phyloP scores from a whole-genome alignment of 495 filamentous ascomycete species.

The Daldinia concentrica region DNA sequence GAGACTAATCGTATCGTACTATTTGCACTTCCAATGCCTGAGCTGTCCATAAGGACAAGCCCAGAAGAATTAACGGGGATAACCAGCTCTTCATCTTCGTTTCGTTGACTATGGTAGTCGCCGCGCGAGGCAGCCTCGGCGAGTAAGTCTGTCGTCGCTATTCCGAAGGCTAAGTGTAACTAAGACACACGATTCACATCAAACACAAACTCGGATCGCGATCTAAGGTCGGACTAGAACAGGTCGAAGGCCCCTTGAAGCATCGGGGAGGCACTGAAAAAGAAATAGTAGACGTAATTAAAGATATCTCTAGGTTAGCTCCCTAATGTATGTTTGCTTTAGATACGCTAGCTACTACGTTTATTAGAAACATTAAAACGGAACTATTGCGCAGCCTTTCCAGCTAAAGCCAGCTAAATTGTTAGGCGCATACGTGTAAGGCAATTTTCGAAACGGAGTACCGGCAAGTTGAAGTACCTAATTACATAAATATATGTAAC shows the following conservation, averaged over 20 bases:
- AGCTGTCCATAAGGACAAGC: constrained; percentile 64
- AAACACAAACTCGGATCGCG: neutral
- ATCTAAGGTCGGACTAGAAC: neutral
- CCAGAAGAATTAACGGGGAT: constrained; percentile 51
- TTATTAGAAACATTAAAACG: neutral
- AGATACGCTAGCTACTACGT: neutral
- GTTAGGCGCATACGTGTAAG: constrained; percentile 14
- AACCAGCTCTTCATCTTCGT: constrained; percentile 55
- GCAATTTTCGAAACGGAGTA: constrained; percentile 4
- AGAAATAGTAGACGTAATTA: neutral
- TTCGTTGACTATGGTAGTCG: constrained; percentile 28
- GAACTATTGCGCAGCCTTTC: constrained; percentile 2
- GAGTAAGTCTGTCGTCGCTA: constrained; percentile 31
- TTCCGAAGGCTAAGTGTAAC: constrained; percentile 9
- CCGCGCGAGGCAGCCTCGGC: constrained; percentile 47
- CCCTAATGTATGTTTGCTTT: neutral
- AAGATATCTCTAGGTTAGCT: neutral
- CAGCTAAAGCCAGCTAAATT: neutral
- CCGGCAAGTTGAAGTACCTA: neutral
- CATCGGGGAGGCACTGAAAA: constrained; percentile 9
- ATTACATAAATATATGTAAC: neutral
- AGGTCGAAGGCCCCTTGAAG: constrained; percentile 7
- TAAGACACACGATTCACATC: neutral
- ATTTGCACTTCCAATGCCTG: constrained; percentile 72
- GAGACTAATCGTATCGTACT: constrained; percentile 28